A percentile compares a stretch with the other conserved stretches of the same genome.
Conservation (phyloP, 305 asterid genomes). For the Fraxinus sp. region DNA sequence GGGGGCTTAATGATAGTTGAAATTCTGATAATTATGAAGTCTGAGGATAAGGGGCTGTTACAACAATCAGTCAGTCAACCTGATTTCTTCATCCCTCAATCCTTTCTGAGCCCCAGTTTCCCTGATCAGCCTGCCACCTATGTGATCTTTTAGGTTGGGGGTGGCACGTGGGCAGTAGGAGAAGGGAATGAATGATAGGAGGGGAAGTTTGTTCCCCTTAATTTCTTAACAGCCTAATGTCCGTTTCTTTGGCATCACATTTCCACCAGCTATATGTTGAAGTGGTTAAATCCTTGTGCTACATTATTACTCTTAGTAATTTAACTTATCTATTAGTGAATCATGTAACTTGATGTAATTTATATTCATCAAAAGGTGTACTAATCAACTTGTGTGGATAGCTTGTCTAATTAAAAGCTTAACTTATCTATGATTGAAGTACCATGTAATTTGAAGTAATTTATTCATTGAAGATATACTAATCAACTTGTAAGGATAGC, state of each 20-base stretch:
- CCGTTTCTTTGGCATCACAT: background rate
- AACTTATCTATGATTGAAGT: slow-evolving; percentile 5
- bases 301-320: background rate
- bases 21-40: slow-evolving; percentile 2
- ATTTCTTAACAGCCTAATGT: background rate
- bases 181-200: background rate
- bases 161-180: background rate
- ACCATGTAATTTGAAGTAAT: background rate
- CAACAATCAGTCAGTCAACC: background rate
- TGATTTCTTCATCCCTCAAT: background rate
- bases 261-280: background rate
- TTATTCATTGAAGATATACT: slow-evolving; percentile 3
- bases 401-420: slow-evolving; percentile 2
- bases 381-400: background rate
- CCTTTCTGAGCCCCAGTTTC: background rate
- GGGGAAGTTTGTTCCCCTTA: background rate
- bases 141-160: background rate
- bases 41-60: background rate
- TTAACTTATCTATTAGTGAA: background rate
- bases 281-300: background rate
- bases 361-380: slow-evolving; percentile 9
- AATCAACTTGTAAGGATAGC: background rate
- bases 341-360: background rate
- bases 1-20: slow-evolving; percentile 5
- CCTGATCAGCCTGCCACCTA: background rate